phyloP scores from a whole-genome alignment of 2,329 filamentous ascomycete species.

The Helotiales sp. region DNA sequence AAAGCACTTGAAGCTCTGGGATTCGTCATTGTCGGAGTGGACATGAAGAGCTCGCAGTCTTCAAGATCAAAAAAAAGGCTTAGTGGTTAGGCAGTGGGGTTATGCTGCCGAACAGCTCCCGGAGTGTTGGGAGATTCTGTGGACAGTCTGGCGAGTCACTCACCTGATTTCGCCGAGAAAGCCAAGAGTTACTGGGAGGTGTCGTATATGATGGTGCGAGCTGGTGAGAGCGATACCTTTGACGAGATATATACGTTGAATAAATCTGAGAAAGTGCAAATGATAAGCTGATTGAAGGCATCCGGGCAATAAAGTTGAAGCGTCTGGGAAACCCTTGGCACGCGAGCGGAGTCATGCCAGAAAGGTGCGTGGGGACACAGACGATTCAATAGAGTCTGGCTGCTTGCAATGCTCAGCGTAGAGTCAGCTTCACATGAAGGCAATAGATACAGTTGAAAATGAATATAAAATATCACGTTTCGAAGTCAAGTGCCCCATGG shows the following conservation, averaged over 20 bases:
- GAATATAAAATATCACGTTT: no score
- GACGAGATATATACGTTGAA: background rate
- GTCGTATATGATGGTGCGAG: conserved; percentile 8
- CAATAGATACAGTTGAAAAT: background rate
- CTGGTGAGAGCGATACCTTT: conserved; percentile 12
- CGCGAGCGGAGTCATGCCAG: no score
- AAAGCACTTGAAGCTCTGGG: conserved; percentile 14
- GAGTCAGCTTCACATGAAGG: background rate
- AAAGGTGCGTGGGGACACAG: no score
- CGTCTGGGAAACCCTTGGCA: background rate
- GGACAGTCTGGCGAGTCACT: background rate
- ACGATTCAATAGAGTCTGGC: no score
- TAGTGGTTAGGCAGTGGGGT: conserved; percentile 6
- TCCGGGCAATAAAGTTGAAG: background rate
- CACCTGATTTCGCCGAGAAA: background rate
- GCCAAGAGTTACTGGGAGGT: conserved; percentile 7
- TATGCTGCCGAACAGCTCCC: conserved; percentile 3
- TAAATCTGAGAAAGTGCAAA: background rate
- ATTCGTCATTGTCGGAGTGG: conserved; percentile 1
- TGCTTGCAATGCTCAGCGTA: background rate
- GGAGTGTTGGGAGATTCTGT: conserved; percentile 13
- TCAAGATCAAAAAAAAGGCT: background rate
- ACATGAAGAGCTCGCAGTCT: background rate
- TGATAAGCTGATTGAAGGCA: background rate
- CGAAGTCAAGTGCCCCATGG: no score